phyloP scores from a whole-genome alignment of 208 protist genomes.

The Trypanosoma conorhini region DNA sequence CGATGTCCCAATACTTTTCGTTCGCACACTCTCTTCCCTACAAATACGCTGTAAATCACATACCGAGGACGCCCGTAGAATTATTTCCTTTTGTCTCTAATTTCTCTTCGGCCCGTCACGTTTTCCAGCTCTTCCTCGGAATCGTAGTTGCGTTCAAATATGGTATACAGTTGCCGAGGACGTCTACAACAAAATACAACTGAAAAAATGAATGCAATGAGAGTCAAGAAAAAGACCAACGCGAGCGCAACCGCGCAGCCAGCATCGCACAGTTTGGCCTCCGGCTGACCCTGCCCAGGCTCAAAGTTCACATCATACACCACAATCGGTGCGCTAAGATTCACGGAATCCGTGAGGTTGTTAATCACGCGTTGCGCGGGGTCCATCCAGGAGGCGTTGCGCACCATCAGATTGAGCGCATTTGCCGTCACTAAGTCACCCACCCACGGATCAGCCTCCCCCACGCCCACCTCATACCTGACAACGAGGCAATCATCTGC shows the following conservation, averaged over 20 bases:
- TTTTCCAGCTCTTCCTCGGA: conserved; percentile 6
- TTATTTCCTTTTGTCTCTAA: conserved; percentile 6
- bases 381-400: conserved; percentile 17
- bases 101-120: not conserved
- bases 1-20: too few relatives aligned
- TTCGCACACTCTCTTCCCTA: too few relatives aligned
- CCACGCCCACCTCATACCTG: conserved; percentile 20
- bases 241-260: conserved; percentile 10
- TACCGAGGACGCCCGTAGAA: too few relatives aligned
- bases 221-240: not conserved
- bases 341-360: not conserved
- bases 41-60: too few relatives aligned
- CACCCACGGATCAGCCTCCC: conserved; percentile 32
- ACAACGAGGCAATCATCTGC: conserved; percentile 11
- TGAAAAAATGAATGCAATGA: conserved; percentile 1
- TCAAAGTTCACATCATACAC: conserved; percentile 26
- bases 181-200: not conserved
- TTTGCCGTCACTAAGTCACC: conserved; percentile 29
- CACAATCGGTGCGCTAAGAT: conserved; percentile 21
- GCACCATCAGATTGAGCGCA: conserved; percentile 29
- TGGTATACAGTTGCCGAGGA: not conserved
- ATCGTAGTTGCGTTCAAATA: not conserved
- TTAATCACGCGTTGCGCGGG: conserved; percentile 8
- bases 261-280: conserved; percentile 5
- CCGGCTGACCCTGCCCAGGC: not conserved